Evolutionary conservation across 257 asterid genomes (phyloP).

Genomic region (Schizonepeta tenuifolia): DNA sequence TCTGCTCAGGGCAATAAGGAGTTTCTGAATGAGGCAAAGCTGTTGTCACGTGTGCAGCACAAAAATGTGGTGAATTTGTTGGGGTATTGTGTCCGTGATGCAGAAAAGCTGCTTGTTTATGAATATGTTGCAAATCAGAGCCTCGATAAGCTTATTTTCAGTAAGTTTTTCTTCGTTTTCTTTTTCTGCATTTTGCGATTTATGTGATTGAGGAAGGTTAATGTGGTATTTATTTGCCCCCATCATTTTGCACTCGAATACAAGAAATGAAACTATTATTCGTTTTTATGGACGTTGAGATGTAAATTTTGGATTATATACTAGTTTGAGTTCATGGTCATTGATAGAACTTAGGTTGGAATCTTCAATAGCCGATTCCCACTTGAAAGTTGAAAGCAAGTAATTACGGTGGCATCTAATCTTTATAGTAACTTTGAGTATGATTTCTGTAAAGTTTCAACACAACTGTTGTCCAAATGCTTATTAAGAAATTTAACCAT

Average conservation of each 20-base stretch:
- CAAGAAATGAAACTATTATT: background rate
- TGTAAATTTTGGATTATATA: background rate
- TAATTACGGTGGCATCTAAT: background rate
- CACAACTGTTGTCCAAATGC: background rate
- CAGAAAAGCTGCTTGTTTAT: conserved; percentile 82
- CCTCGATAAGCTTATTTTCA: conserved; percentile 91
- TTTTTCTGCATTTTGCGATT: background rate
- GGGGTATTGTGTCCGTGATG: conserved; percentile 75
- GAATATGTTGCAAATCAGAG: conserved; percentile 83
- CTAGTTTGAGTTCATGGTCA: background rate
- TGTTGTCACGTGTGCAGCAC: conserved; percentile 88
- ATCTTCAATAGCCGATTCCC: background rate
- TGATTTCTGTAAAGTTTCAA: background rate
- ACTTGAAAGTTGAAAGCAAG: background rate
- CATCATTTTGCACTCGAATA: background rate
- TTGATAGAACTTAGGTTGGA: conserved; percentile 11
- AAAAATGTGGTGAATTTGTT: conserved; percentile 88
- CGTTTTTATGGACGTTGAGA: background rate
- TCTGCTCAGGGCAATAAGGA: conserved; percentile 85
- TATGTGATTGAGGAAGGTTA: background rate
- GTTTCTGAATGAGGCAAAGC: conserved; percentile 85
- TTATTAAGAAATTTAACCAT: background rate
- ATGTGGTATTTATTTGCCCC: background rate
- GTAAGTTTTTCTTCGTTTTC: conserved; percentile 50
- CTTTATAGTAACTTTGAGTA: background rate